Evolutionary conservation across 768 basidiomycete genomes (phyloP), one percentile per base, ranked within the genome.

Genomic region (Amanita jacksonii): DNA sequence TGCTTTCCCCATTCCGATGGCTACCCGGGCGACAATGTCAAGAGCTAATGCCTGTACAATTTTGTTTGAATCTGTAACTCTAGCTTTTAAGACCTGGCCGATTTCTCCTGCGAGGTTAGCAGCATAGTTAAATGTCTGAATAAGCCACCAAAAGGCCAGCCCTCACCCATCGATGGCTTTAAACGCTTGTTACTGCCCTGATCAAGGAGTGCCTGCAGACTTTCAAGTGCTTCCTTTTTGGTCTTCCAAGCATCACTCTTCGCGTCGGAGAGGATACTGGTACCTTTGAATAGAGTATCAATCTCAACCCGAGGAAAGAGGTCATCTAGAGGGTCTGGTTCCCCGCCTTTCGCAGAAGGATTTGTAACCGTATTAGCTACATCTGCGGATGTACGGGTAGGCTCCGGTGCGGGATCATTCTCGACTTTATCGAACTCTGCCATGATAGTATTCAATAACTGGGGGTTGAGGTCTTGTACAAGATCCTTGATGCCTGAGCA

Each of bases 201-300:
- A 55, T 98, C 93, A 25, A 99, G 64, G 46, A 90, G 74, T 0
- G 76, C 79, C 55, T 89, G 84, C 13, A 98, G 61, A 0, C 70
- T 67, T 60, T 98, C 96, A 46, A 98, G 69, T 3, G 88, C 92
- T 55, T 97, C 94, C 60, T 99, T 99, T 64, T 93, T 84, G 1
- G 77, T 79, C 66, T 98, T 98, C 94, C 94, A 99, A 0, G 90
- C 82, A 51, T 94, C 93, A 52, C 81, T 94, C 65, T 89, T 92
- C 8, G 82, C 72, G 53, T 91, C 89, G 2, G 79, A 70, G 12
- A 96, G 62, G 37, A 93, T 83, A 4, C 81, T 79, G 0, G 89
- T 89, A 18, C 84, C 84, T 50, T 83, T 84, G 43, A 98, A 67
- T 19, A 99, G 62, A 43, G 76, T 70, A 52, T 98, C 93, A 31